Base-by-base conservation (phyloP, 2,329 filamentous ascomycete genomes). In the Scedosporium dehoogii region DNA sequence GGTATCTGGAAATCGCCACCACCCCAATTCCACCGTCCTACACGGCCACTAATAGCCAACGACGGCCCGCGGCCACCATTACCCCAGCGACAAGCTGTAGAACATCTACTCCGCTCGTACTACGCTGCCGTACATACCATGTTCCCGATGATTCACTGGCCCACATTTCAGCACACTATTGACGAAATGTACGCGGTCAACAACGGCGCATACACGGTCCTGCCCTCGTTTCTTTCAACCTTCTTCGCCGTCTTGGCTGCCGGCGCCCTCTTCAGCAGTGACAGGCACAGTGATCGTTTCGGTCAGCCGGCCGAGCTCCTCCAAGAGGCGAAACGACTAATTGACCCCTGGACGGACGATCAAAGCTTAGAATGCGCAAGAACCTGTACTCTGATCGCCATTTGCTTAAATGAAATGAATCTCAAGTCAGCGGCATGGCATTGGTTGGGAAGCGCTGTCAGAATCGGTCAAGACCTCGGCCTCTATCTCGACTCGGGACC, bases 141-240 rank as follows among this genome's bases (percentile, higher is more conserved):
- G 72, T 88, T 92, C 67, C 94, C 94, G 0, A 86, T 96, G 53
- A 70, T 97, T 9, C 91, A 97, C 73, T 96, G 92, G 89, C 90
- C 91, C 1, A 89, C 84, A 0, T 96, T 97, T 69, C 81, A 88
- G 68, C 80, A 83, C 58, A 84, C 89, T 60, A 89, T 93, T 64
- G 90, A 96, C 63, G 81, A 85, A 7, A 79, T 96, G 6, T 96
- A 96, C 73, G 83, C 83, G 62, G 83, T 85, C 3, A 83, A 82
- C 53, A 78, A 89, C 18, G 33, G 33, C 33, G 78, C 82, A 33
- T 82, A 83, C 3, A 27, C 63, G 62, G 59, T 64, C 6, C 79
- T 88, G 0, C 81, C 85, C 16, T 85, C 87, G 42, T 96, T 91
- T 86, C 79, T 89, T 41, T 87, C 91, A 2, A 79, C 94, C 21